phyloP scores from a whole-genome alignment of 129 eudicot species.

The Helichrysum umbraculigerum region DNA sequence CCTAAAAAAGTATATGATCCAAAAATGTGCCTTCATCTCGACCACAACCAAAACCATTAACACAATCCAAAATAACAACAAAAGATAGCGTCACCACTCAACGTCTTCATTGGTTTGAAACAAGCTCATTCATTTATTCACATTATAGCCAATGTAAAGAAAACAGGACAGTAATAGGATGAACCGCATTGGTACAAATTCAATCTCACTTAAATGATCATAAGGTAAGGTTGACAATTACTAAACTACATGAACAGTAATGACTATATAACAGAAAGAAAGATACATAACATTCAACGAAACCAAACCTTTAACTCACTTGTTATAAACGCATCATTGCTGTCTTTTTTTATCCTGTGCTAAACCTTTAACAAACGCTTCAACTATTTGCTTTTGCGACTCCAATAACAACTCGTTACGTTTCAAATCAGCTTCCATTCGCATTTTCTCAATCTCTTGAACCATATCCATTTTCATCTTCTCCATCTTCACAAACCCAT shows the following conservation, averaged over 20 bases:
- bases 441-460: constrained; percentile 66
- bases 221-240: not conserved
- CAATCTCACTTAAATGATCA: constrained; percentile 18
- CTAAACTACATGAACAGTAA: constrained; percentile 11
- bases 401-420: constrained; percentile 68
- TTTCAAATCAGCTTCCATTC: constrained; percentile 88
- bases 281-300: constrained; percentile 12
- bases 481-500: constrained; percentile 90
- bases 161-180: constrained; percentile 12
- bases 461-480: constrained; percentile 93
- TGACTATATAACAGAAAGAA: not conserved
- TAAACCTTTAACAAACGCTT: constrained; percentile 71
- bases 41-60: not conserved
- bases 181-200: constrained; percentile 16
- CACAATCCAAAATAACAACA: not conserved
- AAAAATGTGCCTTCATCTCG: not conserved
- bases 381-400: constrained; percentile 76
- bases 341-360: constrained; percentile 44
- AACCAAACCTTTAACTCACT: constrained; percentile 20
- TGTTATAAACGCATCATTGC: not conserved
- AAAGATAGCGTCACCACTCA: not conserved
- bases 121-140: constrained; percentile 3
- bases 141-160: not conserved
- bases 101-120: not conserved
- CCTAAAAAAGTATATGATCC: not conserved